Base-by-base conservation (phyloP, 371 early-diverging fungal genomes). In the Mucor irregularis region DNA sequence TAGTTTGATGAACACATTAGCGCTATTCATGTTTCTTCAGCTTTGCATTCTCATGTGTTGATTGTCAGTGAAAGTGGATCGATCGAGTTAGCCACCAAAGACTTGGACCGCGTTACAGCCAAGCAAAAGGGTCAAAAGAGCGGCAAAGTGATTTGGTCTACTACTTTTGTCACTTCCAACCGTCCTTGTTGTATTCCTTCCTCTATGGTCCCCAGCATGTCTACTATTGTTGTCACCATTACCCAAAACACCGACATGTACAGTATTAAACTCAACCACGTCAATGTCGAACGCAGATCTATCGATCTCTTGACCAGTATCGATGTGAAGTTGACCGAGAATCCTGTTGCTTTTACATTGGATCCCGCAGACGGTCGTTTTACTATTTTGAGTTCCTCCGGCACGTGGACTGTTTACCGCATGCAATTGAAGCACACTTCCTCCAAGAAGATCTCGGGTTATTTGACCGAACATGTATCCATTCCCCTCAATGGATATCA, bases 1-100 rank as follows among this genome's bases (percentile, higher is more conserved):
- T 56, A 82, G 79, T 79, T 82, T 58, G 82, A 82, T 21, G 71
- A 74, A 30, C 68, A 60, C 40, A 80, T 84, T 37, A 68, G 72
- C 25, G 65, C 81, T 25, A 68, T 85, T 39, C 78, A 78, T 34
- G 69, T 69, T 6, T 79, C 85, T 17, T 53, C 80, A 13, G 42
- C 74, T n/a, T 65, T 82, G 21, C 69, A 68, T 14, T 72, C 75
- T 16, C 72, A 81, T 46, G 67, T 80, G 21, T 58, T 85, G 22
- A 61, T 85, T 29, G 68, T 79, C 24, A 74, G 81, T 49, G 67
- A 68, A 22, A 76, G 72, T 49, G 82, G 81, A 29, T 79, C 82
- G 5, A 65, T 85, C 17, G 61, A 74, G 25, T 61, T 85, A 38
- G 73, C 74, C 26, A 72, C 76, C 14, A 75, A 76, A 48, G 85